Evolutionary conservation across 176 grass and related monocot genomes (phyloP).

Genomic region (Hyparrhenia diplandra): DNA sequence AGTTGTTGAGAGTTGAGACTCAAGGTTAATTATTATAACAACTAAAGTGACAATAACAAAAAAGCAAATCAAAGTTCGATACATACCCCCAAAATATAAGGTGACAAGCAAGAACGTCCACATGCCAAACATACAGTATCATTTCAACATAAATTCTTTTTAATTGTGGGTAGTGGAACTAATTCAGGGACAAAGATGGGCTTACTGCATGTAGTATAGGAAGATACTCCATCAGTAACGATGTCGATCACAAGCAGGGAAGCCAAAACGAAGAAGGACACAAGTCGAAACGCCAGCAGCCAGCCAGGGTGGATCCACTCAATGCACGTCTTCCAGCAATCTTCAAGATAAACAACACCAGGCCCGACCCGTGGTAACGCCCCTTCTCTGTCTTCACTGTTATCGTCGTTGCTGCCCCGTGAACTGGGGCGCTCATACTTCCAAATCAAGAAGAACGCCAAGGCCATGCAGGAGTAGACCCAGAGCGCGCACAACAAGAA

Average conservation of each 20-base stretch:
- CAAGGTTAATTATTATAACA: background rate
- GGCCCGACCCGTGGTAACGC: background rate
- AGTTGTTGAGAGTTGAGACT: background rate
- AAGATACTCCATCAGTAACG: constrained; percentile 53
- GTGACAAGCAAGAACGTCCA: constrained; percentile 88
- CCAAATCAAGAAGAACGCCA: constrained; percentile 46
- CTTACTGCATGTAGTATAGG: constrained; percentile 82
- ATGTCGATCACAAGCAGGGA: constrained; percentile 43
- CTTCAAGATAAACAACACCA: constrained; percentile 47
- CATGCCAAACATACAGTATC: constrained; percentile 31
- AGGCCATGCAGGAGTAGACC: constrained; percentile 45
- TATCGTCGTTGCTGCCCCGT: background rate
- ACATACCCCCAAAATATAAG: constrained; percentile 85
- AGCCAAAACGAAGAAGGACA: constrained; percentile 48
- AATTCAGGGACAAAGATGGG: background rate
- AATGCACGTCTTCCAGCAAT: constrained; percentile 73
- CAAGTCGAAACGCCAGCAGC: constrained; percentile 57
- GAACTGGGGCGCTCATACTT: constrained; percentile 39
- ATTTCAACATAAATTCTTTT: background rate
- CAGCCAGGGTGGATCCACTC: constrained; percentile 64
- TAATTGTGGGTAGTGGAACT: background rate
- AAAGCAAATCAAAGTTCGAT: background rate
- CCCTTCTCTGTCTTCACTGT: constrained; percentile 1
- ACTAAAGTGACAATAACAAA: background rate
- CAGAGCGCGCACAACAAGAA: constrained; percentile 45